Conservation (phyloP, 2,329 filamentous ascomycete genomes). For the Cladosporium sp. region DNA sequence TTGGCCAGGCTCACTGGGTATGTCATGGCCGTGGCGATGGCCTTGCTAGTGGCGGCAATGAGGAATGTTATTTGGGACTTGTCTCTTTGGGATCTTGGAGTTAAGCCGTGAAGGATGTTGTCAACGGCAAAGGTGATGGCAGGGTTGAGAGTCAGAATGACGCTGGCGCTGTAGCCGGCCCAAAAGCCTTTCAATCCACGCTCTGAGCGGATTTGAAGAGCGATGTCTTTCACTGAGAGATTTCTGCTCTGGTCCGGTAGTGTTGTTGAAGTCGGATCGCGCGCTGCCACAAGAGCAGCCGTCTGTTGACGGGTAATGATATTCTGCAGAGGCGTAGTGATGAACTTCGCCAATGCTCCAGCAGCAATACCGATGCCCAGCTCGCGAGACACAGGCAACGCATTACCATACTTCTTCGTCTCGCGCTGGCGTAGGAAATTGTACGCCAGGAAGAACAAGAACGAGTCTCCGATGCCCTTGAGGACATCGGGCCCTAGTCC, state of each 20-base stretch:
- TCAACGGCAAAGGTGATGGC: constrained; percentile 84
- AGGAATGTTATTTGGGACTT: constrained; percentile 60
- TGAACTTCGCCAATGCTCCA: constrained; percentile 70
- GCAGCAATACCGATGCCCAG: constrained; percentile 71
- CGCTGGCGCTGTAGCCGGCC: constrained; percentile 80
- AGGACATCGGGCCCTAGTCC: constrained; percentile 46
- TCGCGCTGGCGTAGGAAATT: constrained; percentile 53
- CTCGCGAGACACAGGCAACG: constrained; percentile 67
- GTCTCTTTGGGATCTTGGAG: constrained; percentile 54
- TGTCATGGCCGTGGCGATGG: constrained; percentile 70
- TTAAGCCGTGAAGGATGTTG: constrained; percentile 64
- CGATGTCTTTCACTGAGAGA: constrained; percentile 56
- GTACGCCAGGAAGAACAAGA: constrained; percentile 85
- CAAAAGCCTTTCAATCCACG: constrained; percentile 76
- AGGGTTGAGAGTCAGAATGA: constrained; percentile 82
- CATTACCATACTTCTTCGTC: constrained; percentile 22
- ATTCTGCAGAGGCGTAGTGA: constrained; percentile 79
- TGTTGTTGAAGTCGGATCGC: constrained; percentile 37
- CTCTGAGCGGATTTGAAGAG: constrained; percentile 63
- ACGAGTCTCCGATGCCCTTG: constrained; percentile 65
- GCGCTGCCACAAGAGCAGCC: constrained; percentile 52
- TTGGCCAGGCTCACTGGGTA: constrained; percentile 89
- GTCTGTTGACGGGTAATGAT: constrained; percentile 82
- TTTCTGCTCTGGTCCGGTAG: constrained; percentile 30
- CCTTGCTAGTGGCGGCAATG: constrained; percentile 76